Base-by-base conservation (phyloP, 2,329 filamentous ascomycete species). In the Phaeosphaeria sp. region DNA sequence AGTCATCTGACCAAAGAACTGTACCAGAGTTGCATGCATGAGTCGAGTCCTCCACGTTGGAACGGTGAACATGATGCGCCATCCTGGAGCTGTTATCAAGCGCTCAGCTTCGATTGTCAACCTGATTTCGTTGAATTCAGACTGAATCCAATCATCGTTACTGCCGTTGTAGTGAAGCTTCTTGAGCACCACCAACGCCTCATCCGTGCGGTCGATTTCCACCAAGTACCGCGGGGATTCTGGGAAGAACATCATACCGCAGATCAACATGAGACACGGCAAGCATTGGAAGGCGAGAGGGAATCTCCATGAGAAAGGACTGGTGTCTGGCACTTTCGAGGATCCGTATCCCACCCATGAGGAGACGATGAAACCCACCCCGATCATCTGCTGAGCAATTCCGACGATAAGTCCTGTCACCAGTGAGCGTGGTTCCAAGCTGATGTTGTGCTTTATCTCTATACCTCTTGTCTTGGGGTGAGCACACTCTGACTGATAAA, bases 1-100 rank as follows among this genome's bases (percentile, higher is more conserved):
- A n/a, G 82, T 84, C 66, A 90, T 83, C 62, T 90, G 87, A 48
- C 87, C 87, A 65, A 90, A 88, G 59, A 87, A 82, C 70, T 91
- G 87, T 41, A 89, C 83, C 30, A 85, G 75, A 43, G 84, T 84
- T 21, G 85, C 88, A 59, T 89, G 84, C 62, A 88, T 73, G 50
- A 90, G 82, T 17, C 88, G 81, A 48, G 82, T 88, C 67, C 88
- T 83, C 81, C 87, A 88, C 54, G 83, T 74, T 23, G 83, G 82
- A 7, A 85, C 80, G 13, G 78, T 82, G 67, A 89, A 88, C 75
- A 89, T 82, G 52, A 87, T 80, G 1, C 69, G 70, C 80, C 84
- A 89, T 1, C 81, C 83, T 41, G 79, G 81, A 17, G 72, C 83
- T 9, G 82, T 84, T 44, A 86, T 78, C 1, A 81, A 78, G 52